A percentile compares a stretch with the other conserved stretches of the same genome.
Conservation (phyloP, 305 asterid species). For the Fraxinus floribunda region DNA sequence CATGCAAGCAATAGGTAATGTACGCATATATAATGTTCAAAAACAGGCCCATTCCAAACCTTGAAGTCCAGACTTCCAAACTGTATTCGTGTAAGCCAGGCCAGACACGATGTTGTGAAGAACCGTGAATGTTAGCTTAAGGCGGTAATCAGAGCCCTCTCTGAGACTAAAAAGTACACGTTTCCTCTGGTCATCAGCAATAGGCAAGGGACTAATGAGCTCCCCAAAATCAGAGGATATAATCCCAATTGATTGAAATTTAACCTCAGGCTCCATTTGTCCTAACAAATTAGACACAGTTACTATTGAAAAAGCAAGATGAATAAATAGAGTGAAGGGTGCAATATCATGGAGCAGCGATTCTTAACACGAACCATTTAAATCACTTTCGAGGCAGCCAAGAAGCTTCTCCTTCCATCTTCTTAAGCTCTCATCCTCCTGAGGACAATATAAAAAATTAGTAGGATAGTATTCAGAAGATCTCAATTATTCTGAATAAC, state of each 20-base stretch:
- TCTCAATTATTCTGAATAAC: background rate
- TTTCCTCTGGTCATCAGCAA: constrained; percentile 44
- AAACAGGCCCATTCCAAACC: constrained; percentile 39
- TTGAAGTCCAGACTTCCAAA: constrained; percentile 72
- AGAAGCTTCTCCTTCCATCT: constrained; percentile 89
- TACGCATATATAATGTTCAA: background rate
- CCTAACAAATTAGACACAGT: constrained; percentile 32
- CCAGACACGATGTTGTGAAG: constrained; percentile 81
- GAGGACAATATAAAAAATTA: constrained; percentile 9
- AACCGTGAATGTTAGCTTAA: constrained; percentile 67
- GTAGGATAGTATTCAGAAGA: background rate
- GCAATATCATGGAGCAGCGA: background rate
- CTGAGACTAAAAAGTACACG: constrained; percentile 49
- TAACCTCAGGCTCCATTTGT: constrained; percentile 73
- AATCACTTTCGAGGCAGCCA: constrained; percentile 69
- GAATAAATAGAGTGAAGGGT: background rate
- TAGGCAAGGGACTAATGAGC: constrained; percentile 59
- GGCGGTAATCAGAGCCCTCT: constrained; percentile 67
- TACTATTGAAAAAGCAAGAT: constrained; percentile 7
- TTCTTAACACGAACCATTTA: constrained; percentile 50
- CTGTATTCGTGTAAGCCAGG: constrained; percentile 65
- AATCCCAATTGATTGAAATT: constrained; percentile 64
- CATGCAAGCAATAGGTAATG: background rate
- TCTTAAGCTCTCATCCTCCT: constrained; percentile 84
- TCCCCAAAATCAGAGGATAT: constrained; percentile 65